These are phyloP conservation scores for Mortierella sp. DNA, from an alignment of 371 early-diverging fungal species.

Conservation along the genomic window DNA sequence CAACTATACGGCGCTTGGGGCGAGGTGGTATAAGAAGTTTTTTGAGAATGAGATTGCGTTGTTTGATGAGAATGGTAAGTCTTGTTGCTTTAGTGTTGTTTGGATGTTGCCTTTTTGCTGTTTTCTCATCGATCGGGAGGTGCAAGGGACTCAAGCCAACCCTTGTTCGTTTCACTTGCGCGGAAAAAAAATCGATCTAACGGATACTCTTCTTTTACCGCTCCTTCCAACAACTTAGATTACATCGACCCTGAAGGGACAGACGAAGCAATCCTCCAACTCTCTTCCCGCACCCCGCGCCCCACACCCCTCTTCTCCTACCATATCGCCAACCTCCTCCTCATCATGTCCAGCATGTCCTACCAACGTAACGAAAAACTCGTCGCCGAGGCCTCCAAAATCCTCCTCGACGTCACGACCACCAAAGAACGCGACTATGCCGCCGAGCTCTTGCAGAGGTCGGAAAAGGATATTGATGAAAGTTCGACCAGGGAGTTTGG, in stretches of 20 bases:
- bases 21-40: conserved; percentile 23
- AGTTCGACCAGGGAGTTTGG: conserved; percentile 39
- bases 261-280: conserved; percentile 18
- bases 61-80: conserved; percentile 37
- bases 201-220: background rate
- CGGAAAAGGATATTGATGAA: conserved; percentile 36
- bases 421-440: conserved; percentile 17
- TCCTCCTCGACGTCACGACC: conserved; percentile 21
- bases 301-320: conserved; percentile 27
- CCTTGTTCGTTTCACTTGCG: background rate
- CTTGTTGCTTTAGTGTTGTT: background rate
- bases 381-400: conserved; percentile 55
- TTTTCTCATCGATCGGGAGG: background rate
- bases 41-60: conserved; percentile 34
- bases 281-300: background rate
- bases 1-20: conserved; percentile 29
- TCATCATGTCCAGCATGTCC: conserved; percentile 51
- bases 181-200: background rate
- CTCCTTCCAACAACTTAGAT: background rate
- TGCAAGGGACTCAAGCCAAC: background rate
- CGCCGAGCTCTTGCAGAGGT: conserved; percentile 18
- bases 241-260: conserved; percentile 23
- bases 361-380: conserved; percentile 64
- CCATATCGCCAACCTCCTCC: conserved; percentile 36
- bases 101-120: background rate